Evolutionary conservation across 208 protist genomes (phyloP), one percentile per base, ranked within the genome.

Genomic region (Trypanosoma cruzi): DNA sequence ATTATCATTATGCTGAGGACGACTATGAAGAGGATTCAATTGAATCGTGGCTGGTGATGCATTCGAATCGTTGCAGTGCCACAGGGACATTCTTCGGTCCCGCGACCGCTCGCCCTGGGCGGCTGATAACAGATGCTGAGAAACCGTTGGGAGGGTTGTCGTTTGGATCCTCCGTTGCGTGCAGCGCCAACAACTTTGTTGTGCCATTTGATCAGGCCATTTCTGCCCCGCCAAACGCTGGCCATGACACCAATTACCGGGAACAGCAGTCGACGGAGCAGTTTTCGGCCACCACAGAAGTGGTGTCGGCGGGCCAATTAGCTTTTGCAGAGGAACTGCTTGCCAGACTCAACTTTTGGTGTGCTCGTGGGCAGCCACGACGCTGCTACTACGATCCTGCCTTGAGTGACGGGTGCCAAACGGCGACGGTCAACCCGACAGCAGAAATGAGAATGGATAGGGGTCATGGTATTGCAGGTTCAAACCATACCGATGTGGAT

Each of bases 321-420:
- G 75, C 78, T 37, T 93, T 90, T 60, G 75, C 80, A 8, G 62
- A 82, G 31, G 86, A 95, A 68, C 66, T 95, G 1, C 79, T 79
- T 64, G 72, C 75, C 4, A 85, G 85, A 0, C 31, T 95, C 22
- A 74, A 82, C 44, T 93, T 92, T 57, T 95, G 89, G 89, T 82
- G 71, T 34, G 64, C 82, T 46, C 84, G 86, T 16, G 89, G 89
- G 0, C 78, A 87, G 61, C 75, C 74, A 53, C 79, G 84, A 16
- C 71, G 71, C 4, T 63, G 73, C 24, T 74, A 73, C 20, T 88
- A 70, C 57, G 55, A 69, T 26, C 24, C 57, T 42, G 10, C 52
- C 16, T 28, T 40, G 26, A 34, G 14, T 52, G 40, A n/a, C 31
- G 64, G 48, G 28, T 42, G 13, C 28, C 40, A 66, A 55, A 8